Evolutionary conservation across 352 stramenopile species (phyloP).

Genomic region (Globisporangium canariense): DNA sequence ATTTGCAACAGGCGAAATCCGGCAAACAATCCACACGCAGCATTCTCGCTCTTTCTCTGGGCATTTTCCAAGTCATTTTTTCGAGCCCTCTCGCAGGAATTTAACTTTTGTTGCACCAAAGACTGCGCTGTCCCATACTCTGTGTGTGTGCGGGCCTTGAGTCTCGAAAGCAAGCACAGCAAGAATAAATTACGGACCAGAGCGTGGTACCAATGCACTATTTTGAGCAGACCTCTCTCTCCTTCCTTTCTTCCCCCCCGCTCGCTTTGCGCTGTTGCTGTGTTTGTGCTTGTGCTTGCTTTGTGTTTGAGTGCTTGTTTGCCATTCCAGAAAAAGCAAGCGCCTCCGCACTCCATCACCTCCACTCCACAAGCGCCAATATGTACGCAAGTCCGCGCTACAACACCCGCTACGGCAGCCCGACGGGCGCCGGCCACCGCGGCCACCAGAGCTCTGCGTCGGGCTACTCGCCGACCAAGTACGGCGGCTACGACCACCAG

Average conservation of each 20-base stretch:
- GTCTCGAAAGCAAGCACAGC: too few species aligned
- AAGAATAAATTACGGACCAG: too few species aligned
- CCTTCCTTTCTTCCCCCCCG: not conserved
- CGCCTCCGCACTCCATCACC: slow-evolving; percentile 5
- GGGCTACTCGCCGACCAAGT: slow-evolving; percentile 17
- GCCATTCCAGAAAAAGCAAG: slow-evolving; percentile 20
- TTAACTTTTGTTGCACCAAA: too few species aligned
- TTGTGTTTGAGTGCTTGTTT: not conserved
- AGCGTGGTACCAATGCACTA: too few species aligned
- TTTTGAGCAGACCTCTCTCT: not conserved
- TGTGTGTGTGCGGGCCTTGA: too few species aligned
- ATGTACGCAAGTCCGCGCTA: slow-evolving; percentile 19
- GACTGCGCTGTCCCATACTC: too few species aligned
- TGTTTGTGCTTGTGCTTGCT: not conserved
- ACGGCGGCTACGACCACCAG: slow-evolving; percentile 12
- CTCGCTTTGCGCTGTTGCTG: not conserved
- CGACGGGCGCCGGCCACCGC: slow-evolving; percentile 8
- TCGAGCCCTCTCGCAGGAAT: too few species aligned
- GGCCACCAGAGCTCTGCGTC: slow-evolving; percentile 16
- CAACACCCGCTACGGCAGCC: slow-evolving; percentile 14
- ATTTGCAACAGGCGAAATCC: too few species aligned
- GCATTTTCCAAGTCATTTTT: too few species aligned
- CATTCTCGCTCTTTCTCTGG: too few species aligned
- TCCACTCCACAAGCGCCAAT: not conserved
- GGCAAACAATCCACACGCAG: too few species aligned